phyloP scores from a whole-genome alignment of 2,329 filamentous ascomycete species.

The Sphaerostilbella broomeana region DNA sequence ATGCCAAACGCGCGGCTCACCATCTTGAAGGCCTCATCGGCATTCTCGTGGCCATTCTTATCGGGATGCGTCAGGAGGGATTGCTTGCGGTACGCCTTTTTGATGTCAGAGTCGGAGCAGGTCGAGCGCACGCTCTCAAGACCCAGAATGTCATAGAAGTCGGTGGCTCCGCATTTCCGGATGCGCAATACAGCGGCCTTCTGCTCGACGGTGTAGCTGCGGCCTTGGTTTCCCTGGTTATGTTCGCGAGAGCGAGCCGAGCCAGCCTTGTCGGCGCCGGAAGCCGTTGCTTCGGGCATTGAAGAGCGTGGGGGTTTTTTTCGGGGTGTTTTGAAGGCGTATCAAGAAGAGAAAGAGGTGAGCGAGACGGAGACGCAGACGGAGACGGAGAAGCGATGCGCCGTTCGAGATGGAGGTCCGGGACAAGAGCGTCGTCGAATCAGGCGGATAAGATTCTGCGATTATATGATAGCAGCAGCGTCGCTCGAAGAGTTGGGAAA shows the following conservation, averaged over 20 bases:
- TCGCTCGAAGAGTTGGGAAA: too few relatives aligned
- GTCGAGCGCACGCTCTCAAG: conserved; percentile 58
- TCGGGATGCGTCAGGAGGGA: conserved; percentile 94
- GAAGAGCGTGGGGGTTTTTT: conserved; percentile 14
- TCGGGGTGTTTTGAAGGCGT: too few relatives aligned
- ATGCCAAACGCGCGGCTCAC: conserved; percentile 90
- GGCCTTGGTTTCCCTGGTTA: conserved; percentile 68
- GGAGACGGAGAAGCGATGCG: neutral
- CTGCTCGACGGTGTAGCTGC: conserved; percentile 81
- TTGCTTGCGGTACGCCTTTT: conserved; percentile 95
- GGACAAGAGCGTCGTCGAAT: too few relatives aligned
- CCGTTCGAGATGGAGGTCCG: too few relatives aligned
- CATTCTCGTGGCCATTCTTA: conserved; percentile 94
- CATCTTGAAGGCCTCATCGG: conserved; percentile 98
- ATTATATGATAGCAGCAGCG: too few relatives aligned
- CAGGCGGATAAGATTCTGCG: too few relatives aligned
- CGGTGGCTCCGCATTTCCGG: conserved; percentile 72
- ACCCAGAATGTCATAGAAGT: conserved; percentile 91
- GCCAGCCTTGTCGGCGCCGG: conserved; percentile 45
- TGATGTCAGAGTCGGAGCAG: conserved; percentile 77
- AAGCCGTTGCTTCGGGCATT: conserved; percentile 44
- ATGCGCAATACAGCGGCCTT: conserved; percentile 88
- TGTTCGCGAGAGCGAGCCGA: conserved; percentile 53
- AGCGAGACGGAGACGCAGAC: too few relatives aligned
- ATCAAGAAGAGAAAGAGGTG: too few relatives aligned